phyloP scores from a whole-genome alignment of 2,329 filamentous ascomycete species.

The Cryphonectria naterciae region DNA sequence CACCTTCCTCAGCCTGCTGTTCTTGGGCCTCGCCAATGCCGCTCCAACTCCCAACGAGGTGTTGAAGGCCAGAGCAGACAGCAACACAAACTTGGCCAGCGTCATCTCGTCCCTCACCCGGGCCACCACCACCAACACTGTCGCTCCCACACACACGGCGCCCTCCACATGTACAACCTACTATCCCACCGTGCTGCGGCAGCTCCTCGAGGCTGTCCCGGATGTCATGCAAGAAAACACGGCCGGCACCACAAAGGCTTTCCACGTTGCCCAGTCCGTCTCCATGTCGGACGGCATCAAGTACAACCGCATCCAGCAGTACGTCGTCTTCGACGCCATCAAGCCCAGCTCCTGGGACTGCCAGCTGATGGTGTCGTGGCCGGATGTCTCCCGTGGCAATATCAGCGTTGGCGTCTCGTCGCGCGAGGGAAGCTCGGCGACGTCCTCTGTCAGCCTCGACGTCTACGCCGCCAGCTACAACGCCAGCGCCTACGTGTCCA shows the following conservation, averaged over 20 bases:
- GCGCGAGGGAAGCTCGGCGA: constrained; percentile 2
- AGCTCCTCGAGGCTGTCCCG: constrained; percentile 23
- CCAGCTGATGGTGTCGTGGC: constrained; percentile 30
- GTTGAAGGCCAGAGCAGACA: not conserved
- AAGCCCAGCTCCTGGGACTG: constrained; percentile 27
- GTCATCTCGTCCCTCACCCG: not conserved
- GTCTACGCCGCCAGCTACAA: constrained; percentile 29
- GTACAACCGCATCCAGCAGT: constrained; percentile 28
- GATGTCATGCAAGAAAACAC: constrained; percentile 23
- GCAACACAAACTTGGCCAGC: not conserved
- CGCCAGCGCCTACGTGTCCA: constrained; percentile 7
- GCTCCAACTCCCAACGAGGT: constrained; percentile 2
- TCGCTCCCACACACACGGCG: constrained; percentile 22
- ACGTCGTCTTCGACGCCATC: constrained; percentile 26
- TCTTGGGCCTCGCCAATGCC: constrained; percentile 14
- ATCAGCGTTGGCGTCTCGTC: constrained; percentile 17
- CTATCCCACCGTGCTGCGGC: constrained; percentile 24
- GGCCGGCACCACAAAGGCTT: constrained; percentile 17
- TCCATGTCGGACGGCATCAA: constrained; percentile 26
- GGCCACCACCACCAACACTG: constrained; percentile 2
- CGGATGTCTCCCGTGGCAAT: constrained; percentile 12
- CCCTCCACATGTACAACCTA: constrained; percentile 27
- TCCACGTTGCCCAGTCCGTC: constrained; percentile 28
- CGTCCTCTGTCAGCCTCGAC: constrained; percentile 25
- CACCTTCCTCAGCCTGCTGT: constrained; percentile 15